A percentile compares a stretch with the other conserved stretches of the same genome.
Conservation (phyloP, 2,329 filamentous ascomycete species). For the Aspergillus vadensis region DNA sequence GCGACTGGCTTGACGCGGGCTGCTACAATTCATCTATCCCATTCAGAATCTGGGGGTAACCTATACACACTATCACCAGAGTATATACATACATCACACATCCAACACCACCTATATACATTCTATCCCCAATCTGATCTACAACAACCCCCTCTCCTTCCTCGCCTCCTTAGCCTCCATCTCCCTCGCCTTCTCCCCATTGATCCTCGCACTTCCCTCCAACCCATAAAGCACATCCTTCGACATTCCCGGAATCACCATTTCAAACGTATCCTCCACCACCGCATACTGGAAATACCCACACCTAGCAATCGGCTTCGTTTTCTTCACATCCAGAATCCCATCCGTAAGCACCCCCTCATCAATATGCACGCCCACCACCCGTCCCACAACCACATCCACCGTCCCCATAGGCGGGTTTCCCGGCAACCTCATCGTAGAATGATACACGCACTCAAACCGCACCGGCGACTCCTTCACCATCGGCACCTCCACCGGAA, state of each 20-base stretch:
- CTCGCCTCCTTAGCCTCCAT: background rate
- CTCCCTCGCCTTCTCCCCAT: conserved; percentile 14
- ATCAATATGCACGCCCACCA: conserved; percentile 60
- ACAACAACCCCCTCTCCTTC: background rate
- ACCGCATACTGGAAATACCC: conserved; percentile 64
- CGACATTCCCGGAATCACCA: conserved; percentile 50
- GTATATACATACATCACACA: background rate
- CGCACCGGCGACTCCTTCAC: conserved; percentile 57
- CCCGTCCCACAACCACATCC: conserved; percentile 60
- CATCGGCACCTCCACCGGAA: conserved; percentile 50
- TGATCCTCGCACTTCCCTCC: conserved; percentile 40
- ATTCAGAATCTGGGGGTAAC: conserved; percentile 27
- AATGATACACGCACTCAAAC: conserved; percentile 62
- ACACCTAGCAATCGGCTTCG: conserved; percentile 61
- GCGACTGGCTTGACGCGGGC: conserved; percentile 1
- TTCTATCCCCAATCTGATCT: background rate
- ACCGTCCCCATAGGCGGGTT: conserved; percentile 60
- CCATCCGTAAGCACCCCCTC: conserved; percentile 59
- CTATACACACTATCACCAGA: background rate
- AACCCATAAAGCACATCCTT: conserved; percentile 41
- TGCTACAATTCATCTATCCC: conserved; percentile 2
- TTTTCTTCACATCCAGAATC: conserved; percentile 58
- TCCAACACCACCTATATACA: background rate
- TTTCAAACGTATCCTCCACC: conserved; percentile 60
- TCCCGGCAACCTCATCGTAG: conserved; percentile 57